These are phyloP conservation scores for Pseudogymnoascus sp. DNA, from an alignment of 2,329 filamentous ascomycete genomes.

Conservation along the genomic window DNA sequence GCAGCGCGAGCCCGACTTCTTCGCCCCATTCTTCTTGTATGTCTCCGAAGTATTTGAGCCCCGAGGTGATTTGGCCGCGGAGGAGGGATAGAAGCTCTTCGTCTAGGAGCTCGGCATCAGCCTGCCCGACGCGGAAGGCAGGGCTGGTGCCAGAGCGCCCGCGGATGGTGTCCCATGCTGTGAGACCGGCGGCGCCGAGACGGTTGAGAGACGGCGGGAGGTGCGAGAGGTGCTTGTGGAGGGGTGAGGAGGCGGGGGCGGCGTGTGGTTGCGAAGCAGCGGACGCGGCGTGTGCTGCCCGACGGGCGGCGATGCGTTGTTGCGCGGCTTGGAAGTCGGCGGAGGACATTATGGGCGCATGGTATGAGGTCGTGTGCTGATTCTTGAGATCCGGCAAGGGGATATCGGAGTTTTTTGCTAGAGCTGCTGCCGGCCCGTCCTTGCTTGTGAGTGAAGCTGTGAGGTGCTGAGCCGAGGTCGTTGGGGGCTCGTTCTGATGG, in stretches of 20 bases:
- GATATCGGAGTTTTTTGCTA: background rate
- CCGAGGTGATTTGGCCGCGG: conserved; percentile 78
- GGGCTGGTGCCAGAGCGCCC: conserved; percentile 73
- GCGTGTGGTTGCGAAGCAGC: conserved; percentile 44
- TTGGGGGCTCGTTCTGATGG: background rate
- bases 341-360: conserved; percentile 24
- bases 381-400: background rate
- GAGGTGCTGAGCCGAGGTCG: background rate
- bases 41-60: conserved; percentile 74
- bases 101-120: conserved; percentile 90
- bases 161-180: conserved; percentile 62
- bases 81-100: conserved; percentile 84
- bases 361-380: background rate
- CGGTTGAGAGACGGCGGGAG: conserved; percentile 57
- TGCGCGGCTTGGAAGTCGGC: conserved; percentile 74
- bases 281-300: conserved; percentile 64
- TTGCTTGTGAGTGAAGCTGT: background rate
- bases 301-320: conserved; percentile 73
- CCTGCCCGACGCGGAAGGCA: conserved; percentile 87
- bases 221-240: conserved; percentile 35
- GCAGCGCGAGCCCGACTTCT: conserved; percentile 72
- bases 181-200: conserved; percentile 40
- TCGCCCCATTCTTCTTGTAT: conserved; percentile 78
- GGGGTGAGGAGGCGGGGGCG: conserved; percentile 44
- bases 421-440: background rate